These are phyloP conservation scores for Dentipellis sp. DNA, from an alignment of 768 basidiomycete genomes.

Conservation along the genomic window DNA sequence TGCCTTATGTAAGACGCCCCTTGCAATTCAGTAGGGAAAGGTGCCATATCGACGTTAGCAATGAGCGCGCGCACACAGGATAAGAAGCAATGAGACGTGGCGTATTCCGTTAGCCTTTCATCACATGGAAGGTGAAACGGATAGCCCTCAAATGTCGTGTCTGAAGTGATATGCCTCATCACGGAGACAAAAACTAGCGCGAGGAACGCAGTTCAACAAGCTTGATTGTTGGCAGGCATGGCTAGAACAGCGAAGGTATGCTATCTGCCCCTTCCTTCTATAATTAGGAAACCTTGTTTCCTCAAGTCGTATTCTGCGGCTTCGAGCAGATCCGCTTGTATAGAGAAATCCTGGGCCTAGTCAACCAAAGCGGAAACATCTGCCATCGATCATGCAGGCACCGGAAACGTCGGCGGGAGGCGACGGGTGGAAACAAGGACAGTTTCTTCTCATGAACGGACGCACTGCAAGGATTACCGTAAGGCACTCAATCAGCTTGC, in stretches of 20 bases:
- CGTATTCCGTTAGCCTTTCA: neutral
- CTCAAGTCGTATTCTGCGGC: neutral
- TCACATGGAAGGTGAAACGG: neutral
- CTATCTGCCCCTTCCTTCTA: neutral
- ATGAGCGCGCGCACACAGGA: neutral
- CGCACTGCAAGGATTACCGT: neutral
- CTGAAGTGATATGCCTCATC: neutral
- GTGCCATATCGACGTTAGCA: neutral
- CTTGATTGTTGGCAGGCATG: neutral
- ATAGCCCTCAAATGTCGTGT: neutral
- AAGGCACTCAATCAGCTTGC: slow-evolving; percentile 1
- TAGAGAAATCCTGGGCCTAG: neutral
- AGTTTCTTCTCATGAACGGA: neutral
- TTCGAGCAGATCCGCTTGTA: neutral
- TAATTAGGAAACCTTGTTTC: neutral
- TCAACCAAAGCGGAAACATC: neutral
- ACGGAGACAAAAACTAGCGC: neutral
- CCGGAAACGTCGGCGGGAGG: neutral
- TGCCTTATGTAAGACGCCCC: neutral
- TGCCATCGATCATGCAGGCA: neutral
- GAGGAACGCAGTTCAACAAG: neutral
- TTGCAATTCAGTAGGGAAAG: neutral
- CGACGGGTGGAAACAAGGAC: neutral
- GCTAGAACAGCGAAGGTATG: neutral
- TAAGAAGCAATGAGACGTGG: neutral